Evolutionary conservation across 1,139 yeast genomes (phyloP), one percentile per base, ranked within the genome.

Genomic region (Diutina pseudorugosa): DNA sequence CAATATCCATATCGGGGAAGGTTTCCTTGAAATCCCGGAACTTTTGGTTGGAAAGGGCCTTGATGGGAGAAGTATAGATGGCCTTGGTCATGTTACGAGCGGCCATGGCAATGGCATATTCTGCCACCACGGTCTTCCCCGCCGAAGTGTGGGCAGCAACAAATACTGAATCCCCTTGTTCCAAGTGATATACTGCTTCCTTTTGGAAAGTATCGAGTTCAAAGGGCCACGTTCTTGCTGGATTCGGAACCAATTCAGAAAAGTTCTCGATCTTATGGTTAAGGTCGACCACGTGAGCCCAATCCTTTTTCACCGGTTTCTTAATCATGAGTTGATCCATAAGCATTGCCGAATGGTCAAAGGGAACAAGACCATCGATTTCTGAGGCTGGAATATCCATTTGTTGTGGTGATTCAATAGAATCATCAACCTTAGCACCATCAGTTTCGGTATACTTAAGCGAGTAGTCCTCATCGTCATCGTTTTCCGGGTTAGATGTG

Each of bases 91-190:
- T 88, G 61, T 87, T 87, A 62, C 96, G 73, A 54, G 82, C 76
- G 1, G 96, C 91, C 88, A 88, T 87, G 1, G 96, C 96, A 61
- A 90, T 89, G 4, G 96, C 96, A 62, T 90, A 90, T 64, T 90
- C 96, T 0, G 96, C 96, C 23, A 88, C 94, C 6, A 88, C 96
- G 0, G 96, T 88, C 62, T 88, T 88, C 66, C 96, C 96, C 0
- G 96, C 96, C 5, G 95, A 88, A 0, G 96, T 88, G 65, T 93
- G 99, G 0, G 99, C 99, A 6, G 98, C 97, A 3, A 93, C 98
- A 66, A 93, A 88, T 2, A 93, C 99, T 1, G 98, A 90, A 64
- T 93, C 98, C 51, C 96, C 96, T 65, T 91, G 95, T 63, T 93
- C 99, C 58, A 93, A 76, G 69, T 93, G 97, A 58, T 90, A 93